These are phyloP conservation scores for Penicillium sp. DNA, from an alignment of 2,329 filamentous ascomycete species.

Conservation along the genomic window DNA sequence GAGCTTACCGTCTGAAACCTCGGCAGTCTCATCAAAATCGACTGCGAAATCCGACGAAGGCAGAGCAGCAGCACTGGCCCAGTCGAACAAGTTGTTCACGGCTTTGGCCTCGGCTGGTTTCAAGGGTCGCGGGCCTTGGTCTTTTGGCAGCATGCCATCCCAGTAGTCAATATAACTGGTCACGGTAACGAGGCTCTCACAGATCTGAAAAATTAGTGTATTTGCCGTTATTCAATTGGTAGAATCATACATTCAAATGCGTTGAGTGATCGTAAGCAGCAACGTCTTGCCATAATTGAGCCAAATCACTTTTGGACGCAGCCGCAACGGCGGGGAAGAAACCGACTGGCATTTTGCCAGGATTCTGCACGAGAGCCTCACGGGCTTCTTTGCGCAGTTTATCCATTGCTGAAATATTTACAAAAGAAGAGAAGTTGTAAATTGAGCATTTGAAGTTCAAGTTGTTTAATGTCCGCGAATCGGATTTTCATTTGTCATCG, in stretches of 20 bases:
- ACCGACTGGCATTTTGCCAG: slow-evolving; percentile 10
- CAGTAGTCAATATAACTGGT: slow-evolving; percentile 23
- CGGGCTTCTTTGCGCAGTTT: slow-evolving; percentile 28
- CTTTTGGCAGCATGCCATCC: slow-evolving; percentile 14
- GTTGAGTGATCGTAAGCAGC: slow-evolving; percentile 19
- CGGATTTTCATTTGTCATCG: slow-evolving; percentile 9
- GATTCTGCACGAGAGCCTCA: slow-evolving; percentile 18
- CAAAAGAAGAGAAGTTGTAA: not conserved
- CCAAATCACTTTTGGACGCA: slow-evolving; percentile 15
- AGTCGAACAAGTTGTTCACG: slow-evolving; percentile 30
- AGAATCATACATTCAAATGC: slow-evolving; percentile 23
- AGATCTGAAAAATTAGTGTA: slow-evolving; percentile 22
- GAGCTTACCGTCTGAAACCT: slow-evolving; percentile 14
- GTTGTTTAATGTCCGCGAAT: slow-evolving; percentile 5
- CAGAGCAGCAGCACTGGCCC: slow-evolving; percentile 31
- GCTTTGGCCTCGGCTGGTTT: slow-evolving; percentile 24
- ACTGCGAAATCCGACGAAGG: slow-evolving; percentile 34
- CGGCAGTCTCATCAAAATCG: slow-evolving; percentile 25
- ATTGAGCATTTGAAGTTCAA: not conserved
- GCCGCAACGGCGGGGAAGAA: slow-evolving; percentile 3
- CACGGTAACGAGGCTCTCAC: slow-evolving; percentile 32
- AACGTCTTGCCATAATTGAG: slow-evolving; percentile 33
- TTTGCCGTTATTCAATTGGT: not conserved
- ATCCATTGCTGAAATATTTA: slow-evolving; percentile 22
- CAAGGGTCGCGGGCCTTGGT: slow-evolving; percentile 12